Evolutionary conservation across 139 green algal genomes (phyloP).

Genomic region (Haematococcus lacustris): DNA sequence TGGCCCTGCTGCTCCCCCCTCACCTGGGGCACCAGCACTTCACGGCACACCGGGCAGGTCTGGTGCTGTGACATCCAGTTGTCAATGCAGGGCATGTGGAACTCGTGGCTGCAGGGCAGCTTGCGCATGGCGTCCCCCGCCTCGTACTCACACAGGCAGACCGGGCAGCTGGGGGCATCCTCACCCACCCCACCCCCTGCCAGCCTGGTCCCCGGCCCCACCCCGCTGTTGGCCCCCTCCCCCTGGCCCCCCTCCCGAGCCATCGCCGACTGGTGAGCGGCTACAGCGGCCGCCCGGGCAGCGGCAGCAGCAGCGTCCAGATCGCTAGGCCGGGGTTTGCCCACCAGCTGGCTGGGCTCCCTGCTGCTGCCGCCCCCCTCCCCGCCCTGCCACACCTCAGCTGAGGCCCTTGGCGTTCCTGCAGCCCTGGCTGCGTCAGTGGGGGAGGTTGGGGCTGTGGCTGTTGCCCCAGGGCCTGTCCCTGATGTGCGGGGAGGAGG

Average conservation of each 20-base stretch:
- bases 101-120: constrained; percentile 55
- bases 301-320: too few relatives aligned
- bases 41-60: constrained; percentile 55
- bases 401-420: too few relatives aligned
- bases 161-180: constrained; percentile 40
- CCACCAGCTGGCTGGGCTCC: too few relatives aligned
- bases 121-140: constrained; percentile 46
- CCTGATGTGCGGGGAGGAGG: too few relatives aligned
- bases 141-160: constrained; percentile 73
- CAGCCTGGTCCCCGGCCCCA: too few relatives aligned
- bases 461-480: too few relatives aligned
- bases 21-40: neutral
- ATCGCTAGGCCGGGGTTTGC: too few relatives aligned
- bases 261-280: too few relatives aligned
- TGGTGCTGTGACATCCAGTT: constrained; percentile 50
- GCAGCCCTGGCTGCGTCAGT: too few relatives aligned
- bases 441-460: too few relatives aligned
- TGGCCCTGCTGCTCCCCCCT: neutral
- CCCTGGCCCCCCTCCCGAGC: neutral
- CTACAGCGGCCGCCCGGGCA: neutral
- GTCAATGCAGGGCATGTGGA: constrained; percentile 58
- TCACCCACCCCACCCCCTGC: constrained; percentile 3
- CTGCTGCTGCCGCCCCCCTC: too few relatives aligned
- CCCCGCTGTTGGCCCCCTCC: neutral
- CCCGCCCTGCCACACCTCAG: too few relatives aligned